A percentile compares a stretch with the other conserved stretches of the same genome.
These are phyloP conservation scores for Ramularia endophylla DNA, from an alignment of 2,329 filamentous ascomycete genomes.

Conservation along the genomic window DNA sequence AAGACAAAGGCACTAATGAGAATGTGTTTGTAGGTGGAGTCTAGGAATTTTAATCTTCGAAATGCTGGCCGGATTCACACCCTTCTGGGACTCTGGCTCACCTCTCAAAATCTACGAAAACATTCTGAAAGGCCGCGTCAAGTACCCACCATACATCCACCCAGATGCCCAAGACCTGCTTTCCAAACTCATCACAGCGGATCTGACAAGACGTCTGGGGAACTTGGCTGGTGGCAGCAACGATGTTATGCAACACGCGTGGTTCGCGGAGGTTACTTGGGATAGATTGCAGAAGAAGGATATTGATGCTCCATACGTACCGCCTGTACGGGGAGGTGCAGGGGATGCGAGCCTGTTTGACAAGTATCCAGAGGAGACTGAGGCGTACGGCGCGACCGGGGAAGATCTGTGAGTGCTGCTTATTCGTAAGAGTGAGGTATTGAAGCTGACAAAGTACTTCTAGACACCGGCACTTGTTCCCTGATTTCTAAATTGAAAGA, in stretches of 20 bases:
- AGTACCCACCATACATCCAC: conserved; percentile 95
- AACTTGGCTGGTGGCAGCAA: conserved; percentile 86
- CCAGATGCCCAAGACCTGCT: conserved; percentile 89
- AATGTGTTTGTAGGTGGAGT: conserved; percentile 68
- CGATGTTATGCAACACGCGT: conserved; percentile 91
- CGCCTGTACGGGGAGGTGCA: conserved; percentile 85
- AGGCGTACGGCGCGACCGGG: conserved; percentile 75
- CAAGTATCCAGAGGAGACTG: conserved; percentile 94
- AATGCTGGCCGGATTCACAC: conserved; percentile 98
- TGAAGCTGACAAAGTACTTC: too few relatives aligned
- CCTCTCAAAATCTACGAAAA: conserved; percentile 99
- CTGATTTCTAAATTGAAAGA: neutral
- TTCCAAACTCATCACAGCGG: conserved; percentile 85
- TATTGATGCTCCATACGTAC: conserved; percentile 96
- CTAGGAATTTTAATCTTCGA: conserved; percentile 97
- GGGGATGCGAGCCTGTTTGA: conserved; percentile 98
- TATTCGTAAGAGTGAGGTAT: too few relatives aligned
- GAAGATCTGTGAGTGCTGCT: conserved; percentile 81
- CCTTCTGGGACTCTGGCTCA: conserved; percentile 96
- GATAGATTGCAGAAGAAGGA: conserved; percentile 90
- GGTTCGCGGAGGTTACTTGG: conserved; percentile 98
- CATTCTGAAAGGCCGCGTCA: conserved; percentile 90
- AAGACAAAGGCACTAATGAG: neutral
- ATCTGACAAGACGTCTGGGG: conserved; percentile 89
- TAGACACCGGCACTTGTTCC: neutral